Base-by-base conservation (phyloP, 2,329 filamentous ascomycete species). In the Aspergillus texensis region DNA sequence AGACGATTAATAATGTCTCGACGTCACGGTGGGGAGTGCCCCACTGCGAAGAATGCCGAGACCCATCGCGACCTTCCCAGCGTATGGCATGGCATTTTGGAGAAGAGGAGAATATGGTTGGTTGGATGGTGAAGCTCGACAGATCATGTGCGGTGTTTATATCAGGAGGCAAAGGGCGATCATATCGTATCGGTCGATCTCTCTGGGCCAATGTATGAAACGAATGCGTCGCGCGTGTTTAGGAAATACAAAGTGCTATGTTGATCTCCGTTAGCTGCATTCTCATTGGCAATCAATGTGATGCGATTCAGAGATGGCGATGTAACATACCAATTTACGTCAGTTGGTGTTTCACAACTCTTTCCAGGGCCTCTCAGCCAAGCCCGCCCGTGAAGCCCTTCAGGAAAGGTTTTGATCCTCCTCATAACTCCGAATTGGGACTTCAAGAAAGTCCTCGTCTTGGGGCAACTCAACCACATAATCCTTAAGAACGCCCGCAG, bases 391-490 rank as follows among this genome's bases (percentile, higher is more conserved):
- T n/a, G 14, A 36, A 16, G n/a, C 30, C 61, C 34, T 26, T 63
- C 57, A 8, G 36, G 52, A 10, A 50, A 56, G 30, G 6, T 60
- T n/a, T n/a, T 60, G 56, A 16, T n/a, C 45, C 30, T 36, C 50
- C 21, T 19, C 54, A 16, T 46, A 72, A 62, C 77, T 72, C 39
- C 74, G 75, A 1, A 74, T 69, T 61, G 78, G 59, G 34, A 67
- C 74, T 30, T 69, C 68, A 62, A 80, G 80, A 61, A 80, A 81
- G 34, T 78, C 77, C 39, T 77, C 74, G 6, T 70, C 72, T 2
- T 69, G 77, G 0, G 79, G 79, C 53, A 81, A 65, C 68, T 80
- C 76, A 28, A 80, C 68, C 64, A 78, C 76, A 45, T 80, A 70
- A 64, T 80, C 75, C 48, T 71, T 70, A 19, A 75, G 71, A 28